These are phyloP conservation scores for Marsdenia floribunda DNA, from an alignment of 257 asterid genomes.

Conservation along the genomic window DNA sequence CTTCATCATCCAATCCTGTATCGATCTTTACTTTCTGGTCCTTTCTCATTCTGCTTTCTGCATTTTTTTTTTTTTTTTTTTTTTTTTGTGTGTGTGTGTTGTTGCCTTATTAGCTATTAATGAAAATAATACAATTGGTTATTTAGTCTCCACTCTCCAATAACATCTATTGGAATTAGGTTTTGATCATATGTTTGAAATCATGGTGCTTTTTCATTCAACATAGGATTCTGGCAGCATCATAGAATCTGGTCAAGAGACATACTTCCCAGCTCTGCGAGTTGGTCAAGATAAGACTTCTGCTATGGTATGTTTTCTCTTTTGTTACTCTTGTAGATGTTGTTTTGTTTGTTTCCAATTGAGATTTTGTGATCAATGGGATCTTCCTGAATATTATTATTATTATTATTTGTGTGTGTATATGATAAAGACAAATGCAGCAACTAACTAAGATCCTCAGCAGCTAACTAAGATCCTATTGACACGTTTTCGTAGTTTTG, in stretches of 20 bases:
- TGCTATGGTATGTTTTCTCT: conserved; percentile 58
- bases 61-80: no score
- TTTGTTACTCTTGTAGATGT: not conserved
- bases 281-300: conserved; percentile 75
- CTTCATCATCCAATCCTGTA: not conserved
- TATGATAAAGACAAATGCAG: no score
- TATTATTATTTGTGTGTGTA: no score
- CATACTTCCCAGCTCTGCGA: conserved; percentile 80
- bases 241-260: conserved; percentile 85
- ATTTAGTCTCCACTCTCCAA: not conserved
- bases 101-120: not conserved
- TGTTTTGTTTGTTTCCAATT: not conserved
- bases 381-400: not conserved
- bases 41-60: not conserved
- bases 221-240: conserved; percentile 58
- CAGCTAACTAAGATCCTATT: no score
- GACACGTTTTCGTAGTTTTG: no score
- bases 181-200: conserved; percentile 12
- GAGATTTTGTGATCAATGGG: not conserved
- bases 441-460: no score
- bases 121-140: not conserved
- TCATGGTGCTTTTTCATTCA: not conserved
- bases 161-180: not conserved
- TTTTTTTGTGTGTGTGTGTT: no score
- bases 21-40: not conserved